Evolutionary conservation across 192 early-diverging fungal species (phyloP), one percentile per base, ranked within the genome.

Genomic region (Lobosporangium transversale): DNA sequence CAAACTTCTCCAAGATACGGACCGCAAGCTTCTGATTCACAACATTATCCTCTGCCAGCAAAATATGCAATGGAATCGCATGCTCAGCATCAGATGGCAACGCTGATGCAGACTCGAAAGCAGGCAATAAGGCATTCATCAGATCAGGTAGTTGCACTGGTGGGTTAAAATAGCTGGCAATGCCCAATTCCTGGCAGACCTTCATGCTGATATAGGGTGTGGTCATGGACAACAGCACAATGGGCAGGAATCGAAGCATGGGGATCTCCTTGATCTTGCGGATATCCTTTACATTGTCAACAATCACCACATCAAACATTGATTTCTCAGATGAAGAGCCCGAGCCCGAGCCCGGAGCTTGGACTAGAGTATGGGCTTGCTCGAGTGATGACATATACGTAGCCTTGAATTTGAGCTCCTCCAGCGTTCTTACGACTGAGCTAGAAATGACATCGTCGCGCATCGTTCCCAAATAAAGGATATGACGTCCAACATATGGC

Each of bases 11-110:
- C 53, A 94, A 62, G 31, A 92, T 89, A 33, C 90, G 86, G 21
- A 89, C 81, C 0, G 92, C 92, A 30, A 95, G 78, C 79, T 91
- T 92, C 62, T 93, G 94, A 70, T 96, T 96, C 48, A 96, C 91
- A 49, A 90, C 80, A 53, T 96, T 94, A 62, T 94, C 94, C 75
- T 94, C 94, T 5, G 91, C 93, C 35, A 96, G 75, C 23, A 96
- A 75, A 66, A 96, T 92, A 30, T 91, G 81, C 63, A 93, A 62
- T 9, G 87, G 87, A n/a, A 85, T 83, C 20, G 86, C 79, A 63
- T 88, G 85, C 63, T 82, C 82, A n/a, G 84, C 80, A 62, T 90
- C 85, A 40, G 84, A 85, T 4, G 89, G 84, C 23, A 89, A 59
- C 6, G 89, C 79, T 21, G 90, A 83, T 56, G 87, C 84, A 14